Base-by-base conservation (phyloP, 306 rosid species). In the Glycine tomentella region DNA sequence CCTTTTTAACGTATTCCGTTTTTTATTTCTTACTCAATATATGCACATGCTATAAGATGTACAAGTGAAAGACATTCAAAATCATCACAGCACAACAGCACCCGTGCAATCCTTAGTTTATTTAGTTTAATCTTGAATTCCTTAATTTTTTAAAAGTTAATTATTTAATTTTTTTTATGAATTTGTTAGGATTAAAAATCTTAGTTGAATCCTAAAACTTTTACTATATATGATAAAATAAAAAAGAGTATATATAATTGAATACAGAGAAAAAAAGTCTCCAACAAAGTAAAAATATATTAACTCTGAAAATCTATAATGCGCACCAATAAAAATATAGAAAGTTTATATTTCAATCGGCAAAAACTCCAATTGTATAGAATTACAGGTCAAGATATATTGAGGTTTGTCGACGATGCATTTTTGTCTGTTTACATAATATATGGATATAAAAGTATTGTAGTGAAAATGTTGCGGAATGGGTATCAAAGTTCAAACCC, bases 401-500 rank as follows among this genome's bases (percentile, higher is more conserved):
- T 62, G 80, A 33, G 62, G n/a, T 56, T 25, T 49, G 49, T 31
- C 8, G 62, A 62, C 62, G 38, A 48, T 33, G 80, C 50, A 63
- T 13, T 49, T 63, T 76, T 76, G 80, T 62, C 72, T 48, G 51
- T 62, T 76, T 48, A 62, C 7, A 75, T 33, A n/a, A 4, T 7
- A 36, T 51, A 58, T 44, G 63, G 44, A 15, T 31, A 34, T 11
- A 8, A 33, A 12, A 34, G 5, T 58, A 75, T 7, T 75, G 56
- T 11, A 17, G 8, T 15, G 31, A 59, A 59, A 75, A 75, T 75
- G 71, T 45, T 25, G 34, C 17, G 2, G 10, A 45, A 20, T 75
- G 67, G 53, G 68, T 74, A 73, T 58, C 64, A 58, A 58, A 58
- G 63, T 57, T 73, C 51, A 38, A 76, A 46, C 50, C 50, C 63